Conservation (phyloP, 768 basidiomycete species). For the Amanita thiersii region DNA sequence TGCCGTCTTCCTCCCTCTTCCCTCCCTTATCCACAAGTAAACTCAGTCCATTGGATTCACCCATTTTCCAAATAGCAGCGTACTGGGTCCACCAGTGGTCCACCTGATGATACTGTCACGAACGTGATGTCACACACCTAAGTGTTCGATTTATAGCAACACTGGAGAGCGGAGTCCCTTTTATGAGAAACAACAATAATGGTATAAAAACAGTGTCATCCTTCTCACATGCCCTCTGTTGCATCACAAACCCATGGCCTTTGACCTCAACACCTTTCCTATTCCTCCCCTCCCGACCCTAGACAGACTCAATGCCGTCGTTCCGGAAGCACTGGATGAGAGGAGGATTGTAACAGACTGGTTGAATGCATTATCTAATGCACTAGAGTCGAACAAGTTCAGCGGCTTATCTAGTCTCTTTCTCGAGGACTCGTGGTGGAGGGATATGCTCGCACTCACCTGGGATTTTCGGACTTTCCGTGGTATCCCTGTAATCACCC, state of each 20-base stretch:
- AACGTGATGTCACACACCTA: too few species aligned
- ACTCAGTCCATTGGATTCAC: too few species aligned
- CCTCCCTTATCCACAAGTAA: too few species aligned
- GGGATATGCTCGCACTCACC: conserved; percentile 44
- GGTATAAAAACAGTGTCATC: too few species aligned
- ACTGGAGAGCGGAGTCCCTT: too few species aligned
- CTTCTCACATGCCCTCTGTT: too few species aligned
- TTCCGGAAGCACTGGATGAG: conserved; percentile 16
- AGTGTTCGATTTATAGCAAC: too few species aligned
- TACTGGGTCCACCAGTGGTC: too few species aligned
- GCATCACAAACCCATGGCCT: conserved; percentile 1
- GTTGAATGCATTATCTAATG: conserved; percentile 17
- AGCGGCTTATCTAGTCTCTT: conserved; percentile 15
- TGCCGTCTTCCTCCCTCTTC: too few species aligned
- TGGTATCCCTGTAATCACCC: conserved; percentile 39
- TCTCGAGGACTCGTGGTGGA: conserved; percentile 31
- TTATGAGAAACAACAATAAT: too few species aligned
- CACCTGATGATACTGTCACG: too few species aligned
- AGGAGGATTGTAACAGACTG: conserved; percentile 21
- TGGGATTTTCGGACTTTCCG: conserved; percentile 50
- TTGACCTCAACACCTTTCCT: conserved; percentile 1
- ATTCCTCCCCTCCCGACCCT: conserved; percentile 22
- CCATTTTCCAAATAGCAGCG: too few species aligned
- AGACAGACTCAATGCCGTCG: conserved; percentile 15
- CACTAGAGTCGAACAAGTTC: conserved; percentile 11